Evolutionary conservation across 306 rosid species (phyloP), one percentile per base, ranked within the genome.

Genomic region (Cucurbita moschata): DNA sequence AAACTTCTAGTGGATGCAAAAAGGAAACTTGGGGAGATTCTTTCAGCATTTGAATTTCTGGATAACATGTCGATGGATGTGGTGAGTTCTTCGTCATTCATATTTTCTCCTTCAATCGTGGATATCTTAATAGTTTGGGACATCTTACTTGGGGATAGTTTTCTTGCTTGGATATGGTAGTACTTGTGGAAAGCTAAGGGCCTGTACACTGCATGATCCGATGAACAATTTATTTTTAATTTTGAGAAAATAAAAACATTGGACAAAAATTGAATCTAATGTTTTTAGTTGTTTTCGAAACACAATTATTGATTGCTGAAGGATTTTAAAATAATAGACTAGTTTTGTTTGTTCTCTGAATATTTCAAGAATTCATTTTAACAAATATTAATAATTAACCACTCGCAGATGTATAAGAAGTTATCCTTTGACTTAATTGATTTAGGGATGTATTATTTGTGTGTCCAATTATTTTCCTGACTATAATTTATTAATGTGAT

Each of bases 41-140:
- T 94, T 58, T 94, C 98, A 77, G 97, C 97, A 70, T 94, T 94
- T 83, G 98, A 94, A 81, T 94, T 94, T 78, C 85, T 94, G 76
- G 98, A 94, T 82, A 75, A 65, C 79, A 68, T 65, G 57, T 84
- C 97, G 51, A 70, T 90, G 96, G 79, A 94, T 74, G 82, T 94
- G 96, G 97, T 94, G 79, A 83, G 83, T 77, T 43, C 80, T 56
- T 56, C 35, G 21, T 13, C 56, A 7, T 40, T 15, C 15, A 30
- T 18, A 56, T 43, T 74, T 73, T 55, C 10, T 58, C 9, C 69
- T 62, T 42, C 8, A 15, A 44, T 30, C 69, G 62, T 58, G 67
- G 42, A 40, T 26, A 14, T 21, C 55, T 46, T 65, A 66, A 66
- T 43, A 43, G 18, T 19, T 13, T 19, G 8, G 8, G 35, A 19